Conservation (phyloP, 805 yeast species). For the Vanderwaltozyma tropicalis region DNA sequence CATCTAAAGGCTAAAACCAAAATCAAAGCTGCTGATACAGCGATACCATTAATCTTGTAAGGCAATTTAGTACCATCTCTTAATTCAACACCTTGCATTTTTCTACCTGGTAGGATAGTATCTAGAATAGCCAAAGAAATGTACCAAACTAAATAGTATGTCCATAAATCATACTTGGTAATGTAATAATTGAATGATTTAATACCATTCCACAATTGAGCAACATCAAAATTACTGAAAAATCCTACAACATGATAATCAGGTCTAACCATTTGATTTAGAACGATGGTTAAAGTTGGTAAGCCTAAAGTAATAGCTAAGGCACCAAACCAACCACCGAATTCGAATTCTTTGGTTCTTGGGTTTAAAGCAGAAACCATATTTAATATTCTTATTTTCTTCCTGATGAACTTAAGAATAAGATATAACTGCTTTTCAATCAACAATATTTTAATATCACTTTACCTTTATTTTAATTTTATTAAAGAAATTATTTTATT, state of each 20-base stretch:
- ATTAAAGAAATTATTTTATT: no score
- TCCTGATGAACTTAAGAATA: no score
- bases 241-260: constrained; percentile 43
- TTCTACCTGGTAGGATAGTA: constrained; percentile 53
- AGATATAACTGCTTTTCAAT: no score
- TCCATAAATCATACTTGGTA: constrained; percentile 44
- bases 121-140: constrained; percentile 53
- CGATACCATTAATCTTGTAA: constrained; percentile 76
- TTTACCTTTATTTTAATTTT: no score
- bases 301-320: constrained; percentile 51
- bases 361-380: constrained; percentile 46
- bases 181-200: constrained; percentile 25
- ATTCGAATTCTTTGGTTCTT: constrained; percentile 57
- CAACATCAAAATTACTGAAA: constrained; percentile 31
- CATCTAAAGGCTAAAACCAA: constrained; percentile 42
- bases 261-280: constrained; percentile 56
- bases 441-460: no score
- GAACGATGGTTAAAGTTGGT: constrained; percentile 49
- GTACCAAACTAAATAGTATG: constrained; percentile 66
- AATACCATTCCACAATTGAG: constrained; percentile 30
- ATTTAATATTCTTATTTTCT: no score
- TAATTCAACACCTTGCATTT: constrained; percentile 52
- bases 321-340: constrained; percentile 72
- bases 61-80: constrained; percentile 64
- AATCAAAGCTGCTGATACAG: constrained; percentile 36